Evolutionary conservation across 2,329 filamentous ascomycete genomes (phyloP), one percentile per base, ranked within the genome.

Genomic region (Ceratocystis smalleyi): DNA sequence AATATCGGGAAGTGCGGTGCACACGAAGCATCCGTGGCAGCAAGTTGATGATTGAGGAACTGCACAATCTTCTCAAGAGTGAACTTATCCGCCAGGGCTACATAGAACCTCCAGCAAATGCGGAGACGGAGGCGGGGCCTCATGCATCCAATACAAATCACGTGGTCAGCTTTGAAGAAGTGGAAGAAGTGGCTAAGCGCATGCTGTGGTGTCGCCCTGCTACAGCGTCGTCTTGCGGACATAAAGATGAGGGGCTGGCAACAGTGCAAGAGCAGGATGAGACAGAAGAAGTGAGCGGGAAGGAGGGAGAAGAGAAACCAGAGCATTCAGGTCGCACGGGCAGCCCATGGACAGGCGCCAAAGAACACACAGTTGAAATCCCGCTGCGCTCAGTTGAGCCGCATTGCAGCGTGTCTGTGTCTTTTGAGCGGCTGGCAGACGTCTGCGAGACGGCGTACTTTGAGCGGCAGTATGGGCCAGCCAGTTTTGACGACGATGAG

Each of bases 401-500:
- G 0, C 79, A 82, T 0, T 79, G 75, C 43, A 82, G 80, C 1
- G 71, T 91, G 15, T 77, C 82, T 2, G 72, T 96, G 1, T 80
- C 87, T 0, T 90, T 92, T 70, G 79, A 83, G 2, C 79, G 79
- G 57, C 77, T 97, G 1, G 81, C 90, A 0, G 81, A 88, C 65
- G 86, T 90, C 0, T 88, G 86, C 66, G 89, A 96, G 70, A 80
- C 78, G 30, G 80, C 85, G 0, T 84, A 96, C 64, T 89, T 97
- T 68, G 86, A 78, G 71, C 69, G 80, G 70, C 70, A 78, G 30
- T 71, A 75, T 75, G 67, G 75, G 70, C 70, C 76, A 70, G 72
- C 74, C 19, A 83, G 84, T 47, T 84, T 91, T 67, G 94, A 99
- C 71, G 91, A 97, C 70, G 81, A 99, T 69, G 92, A 97, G 68